Evolutionary conservation across 257 asterid species (phyloP).

Genomic region (Henckelia pumila): DNA sequence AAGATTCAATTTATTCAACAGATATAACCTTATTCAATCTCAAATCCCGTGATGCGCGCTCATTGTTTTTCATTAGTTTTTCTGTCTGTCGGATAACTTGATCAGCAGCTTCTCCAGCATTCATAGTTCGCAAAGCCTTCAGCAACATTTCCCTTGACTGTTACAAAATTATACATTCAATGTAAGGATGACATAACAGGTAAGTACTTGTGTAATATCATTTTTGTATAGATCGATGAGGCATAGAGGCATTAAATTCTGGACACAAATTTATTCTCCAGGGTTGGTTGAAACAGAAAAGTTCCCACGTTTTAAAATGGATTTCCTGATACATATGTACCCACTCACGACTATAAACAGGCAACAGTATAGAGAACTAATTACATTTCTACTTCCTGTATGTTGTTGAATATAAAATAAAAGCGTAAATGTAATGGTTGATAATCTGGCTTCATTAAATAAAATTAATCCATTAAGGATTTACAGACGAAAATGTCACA

Average conservation of each 20-base stretch:
- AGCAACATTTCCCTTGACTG: conserved; percentile 90
- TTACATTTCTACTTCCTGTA: neutral
- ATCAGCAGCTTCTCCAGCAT: conserved; percentile 99
- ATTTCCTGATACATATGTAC: conserved; percentile 8
- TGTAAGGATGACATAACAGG: conserved; percentile 21
- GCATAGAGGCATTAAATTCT: conserved; percentile 6
- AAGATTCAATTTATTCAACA: conserved; percentile 5
- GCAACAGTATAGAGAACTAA: conserved; percentile 9
- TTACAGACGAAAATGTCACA: neutral
- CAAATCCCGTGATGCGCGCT: conserved; percentile 78
- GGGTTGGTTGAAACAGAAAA: conserved; percentile 11
- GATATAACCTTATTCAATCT: conserved; percentile 62
- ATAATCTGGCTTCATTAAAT: conserved; percentile 1
- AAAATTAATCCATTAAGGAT: neutral
- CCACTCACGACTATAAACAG: neutral
- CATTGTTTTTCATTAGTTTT: conserved; percentile 75
- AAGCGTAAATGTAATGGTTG: neutral
- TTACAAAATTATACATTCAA: conserved; percentile 23
- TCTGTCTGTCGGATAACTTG: conserved; percentile 86
- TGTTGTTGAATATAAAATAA: conserved; percentile 8
- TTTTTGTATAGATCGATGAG: conserved; percentile 8
- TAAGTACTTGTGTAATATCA: conserved; percentile 8
- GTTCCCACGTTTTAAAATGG: neutral
- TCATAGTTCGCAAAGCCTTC: conserved; percentile 78
- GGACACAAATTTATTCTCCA: neutral